Conservation (phyloP, 352 stramenopile species). For the Pythium biforme region DNA sequence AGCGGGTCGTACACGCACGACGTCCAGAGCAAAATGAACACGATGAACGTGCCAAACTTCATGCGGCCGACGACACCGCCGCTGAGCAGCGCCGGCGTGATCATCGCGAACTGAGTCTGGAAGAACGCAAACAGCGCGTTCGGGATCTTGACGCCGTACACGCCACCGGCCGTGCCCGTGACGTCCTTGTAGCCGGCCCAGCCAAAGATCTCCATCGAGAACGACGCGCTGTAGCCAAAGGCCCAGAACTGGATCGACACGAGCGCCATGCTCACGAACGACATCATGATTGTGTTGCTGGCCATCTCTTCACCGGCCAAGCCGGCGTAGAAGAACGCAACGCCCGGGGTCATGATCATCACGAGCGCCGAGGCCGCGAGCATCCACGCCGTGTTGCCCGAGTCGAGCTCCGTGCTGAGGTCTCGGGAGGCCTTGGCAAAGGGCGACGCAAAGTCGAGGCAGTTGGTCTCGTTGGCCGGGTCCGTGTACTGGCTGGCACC, state of each 20-base stretch:
- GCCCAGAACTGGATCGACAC: slow-evolving; percentile 80
- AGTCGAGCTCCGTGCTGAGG: slow-evolving; percentile 26
- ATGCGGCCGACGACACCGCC: slow-evolving; percentile 84
- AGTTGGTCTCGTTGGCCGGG: slow-evolving; percentile 5
- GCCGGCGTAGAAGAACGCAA: slow-evolving; percentile 75
- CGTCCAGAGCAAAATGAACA: slow-evolving; percentile 85
- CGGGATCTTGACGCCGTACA: slow-evolving; percentile 62
- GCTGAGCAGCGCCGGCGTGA: slow-evolving; percentile 71
- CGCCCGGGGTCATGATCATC: slow-evolving; percentile 50
- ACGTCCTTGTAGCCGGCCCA: slow-evolving; percentile 64
- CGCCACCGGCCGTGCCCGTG: slow-evolving; percentile 35
- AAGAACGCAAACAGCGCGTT: slow-evolving; percentile 76
- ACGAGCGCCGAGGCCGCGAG: slow-evolving; percentile 36
- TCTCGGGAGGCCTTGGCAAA: slow-evolving; percentile 27
- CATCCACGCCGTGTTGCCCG: slow-evolving; percentile 54
- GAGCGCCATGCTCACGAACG: slow-evolving; percentile 71
- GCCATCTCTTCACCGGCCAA: slow-evolving; percentile 68
- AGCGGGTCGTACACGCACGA: slow-evolving; percentile 84
- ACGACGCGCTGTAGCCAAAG: slow-evolving; percentile 71
- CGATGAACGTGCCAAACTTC: slow-evolving; percentile 68
- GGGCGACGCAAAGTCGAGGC: slow-evolving; percentile 28
- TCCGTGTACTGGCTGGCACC: slow-evolving; percentile 24
- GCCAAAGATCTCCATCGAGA: slow-evolving; percentile 57
- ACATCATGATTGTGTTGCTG: slow-evolving; percentile 84
- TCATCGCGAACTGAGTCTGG: slow-evolving; percentile 83